Base-by-base conservation (phyloP, 2,329 filamentous ascomycete genomes). In the Coniochaeta sp. region DNA sequence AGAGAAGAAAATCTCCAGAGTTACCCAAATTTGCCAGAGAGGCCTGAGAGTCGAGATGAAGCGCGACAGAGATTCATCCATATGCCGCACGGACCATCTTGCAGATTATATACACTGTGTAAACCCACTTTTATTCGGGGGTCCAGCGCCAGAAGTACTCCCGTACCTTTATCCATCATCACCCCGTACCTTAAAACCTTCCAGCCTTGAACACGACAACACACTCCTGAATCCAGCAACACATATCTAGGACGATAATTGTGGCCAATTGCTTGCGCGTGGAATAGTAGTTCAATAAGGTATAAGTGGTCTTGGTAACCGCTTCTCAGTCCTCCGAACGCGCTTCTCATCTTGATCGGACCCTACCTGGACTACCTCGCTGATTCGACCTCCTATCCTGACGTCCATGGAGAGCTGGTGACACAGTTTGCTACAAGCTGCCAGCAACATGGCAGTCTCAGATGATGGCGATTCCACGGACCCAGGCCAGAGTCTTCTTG, bases 401-500 rank as follows among this genome's bases (percentile, higher is more conserved):
- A 30, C 24, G 26, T 52, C 47, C 26, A 30, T 52, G 47, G 5
- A 52, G 24, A 52, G 47, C 26, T 17, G 24, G 10, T 28, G 47
- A 30, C 24, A 28, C 12, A 17, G 26, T 12, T 22, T 28, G 47
- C 26, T 12, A 30, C n/a, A 52, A 52, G 19, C 54, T 38, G 30
- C 17, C 54, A 19, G 2, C 61, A 63, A 59, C 28, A 69, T 69
- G 67, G 65, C 66, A 50, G 67, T 65, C 61, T 58, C 67, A 57
- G 69, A 73, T 55, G 63, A 68, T 59, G 68, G 69, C 63, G 65
- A 75, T 24, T 59, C 65, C 63, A 60, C 61, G 63, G 64, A 68
- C 65, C 71, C 67, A 56, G 74, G 65, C 58, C 64, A 73, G 16
- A 76, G 77, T 64, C 83, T 88, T 68, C 74, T 84, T 55, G 82